Base-by-base conservation (phyloP, 352 stramenopile species). In the Pythium rhizo-oryzae region DNA sequence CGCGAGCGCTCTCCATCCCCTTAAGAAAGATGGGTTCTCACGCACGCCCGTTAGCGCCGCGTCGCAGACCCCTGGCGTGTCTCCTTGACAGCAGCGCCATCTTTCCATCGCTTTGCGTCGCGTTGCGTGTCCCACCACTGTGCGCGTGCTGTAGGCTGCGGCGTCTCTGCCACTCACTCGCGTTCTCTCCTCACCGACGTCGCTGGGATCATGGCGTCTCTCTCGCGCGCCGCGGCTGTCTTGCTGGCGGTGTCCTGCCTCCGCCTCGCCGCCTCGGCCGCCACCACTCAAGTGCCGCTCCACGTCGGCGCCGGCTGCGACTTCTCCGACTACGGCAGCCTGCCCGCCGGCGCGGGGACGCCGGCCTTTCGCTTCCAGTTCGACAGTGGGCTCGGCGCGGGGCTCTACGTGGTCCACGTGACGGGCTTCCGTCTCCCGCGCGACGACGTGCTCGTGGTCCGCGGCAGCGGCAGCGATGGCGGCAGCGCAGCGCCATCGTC, bases 371-470 rank as follows among this genome's bases (percentile, higher is more conserved):
- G 69, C n/a, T 72, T 90, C 21, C 58, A 81, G 25, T 65, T 83
- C 16, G 69, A 87, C 35, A 71, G 71, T 33, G 78, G 81, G 19
- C 76, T 88, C 24, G 80, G 80, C 8, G 70, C 72, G 12, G 82
- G 82, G 0, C 70, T 90, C 16, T 91, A 89, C 64, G 80, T 89
- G 41, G 49, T 91, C 4, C 80, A 89, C 37, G 87, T 93, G 47
- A 73, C 61, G 23, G 65, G 74, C 19, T 87, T 93, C 50, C 68
- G 79, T 30, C 53, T 93, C 12, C 81, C 83, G 5, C 59, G 75
- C 19, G 55, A 78, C 5, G 85, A 93, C 57, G 47, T 76, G 12
- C 30, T 93, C 30, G 44, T 85, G 9, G 23, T 91, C 15, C 74
- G 75, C 62, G 67, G 64, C n/a, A n/a, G n/a, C n/a, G n/a, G n/a